Base-by-base conservation (phyloP, 73 alveolate genomes). In the Uronychia binucleata region DNA sequence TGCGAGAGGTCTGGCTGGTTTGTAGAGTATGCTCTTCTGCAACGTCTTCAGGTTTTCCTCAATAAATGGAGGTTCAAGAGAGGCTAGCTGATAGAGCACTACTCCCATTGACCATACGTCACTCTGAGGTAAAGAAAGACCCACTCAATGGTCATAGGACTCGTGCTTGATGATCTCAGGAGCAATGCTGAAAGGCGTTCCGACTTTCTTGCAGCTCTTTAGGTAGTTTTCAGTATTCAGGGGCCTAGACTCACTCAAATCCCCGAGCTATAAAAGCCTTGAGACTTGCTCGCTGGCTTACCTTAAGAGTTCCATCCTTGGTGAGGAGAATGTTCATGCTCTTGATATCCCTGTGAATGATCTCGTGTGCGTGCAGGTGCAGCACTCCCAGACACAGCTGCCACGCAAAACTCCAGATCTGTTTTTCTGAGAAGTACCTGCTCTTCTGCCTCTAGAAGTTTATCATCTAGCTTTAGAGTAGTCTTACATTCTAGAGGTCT, bases 271-370 rank as follows among this genome's bases (percentile, higher is more conserved):
- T 28, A 60, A 82, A 67, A 31, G 34, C 28, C 58, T 86, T n/a
- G n/a, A n/a, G n/a, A n/a, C n/a, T n/a, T n/a, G n/a, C n/a, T n/a
- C n/a, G n/a, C n/a, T n/a, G n/a, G n/a, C n/a, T 86, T 27, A 92
- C 78, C 89, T 92, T 93, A 57, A 93, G 60, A n/a, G 90, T 87
- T 0, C 94, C 93, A 82, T 93, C 96, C 46, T 60, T 67, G 77
- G 90, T 82, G 74, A 91, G 75, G 27, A 90, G 82, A 81, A 93
- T 88, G 84, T 93, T 93, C 90, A 91, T 92, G 30, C 94, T 88
- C 57, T 93, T 93, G 46, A 93, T 88, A 84, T 93, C 98, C 75
- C 98, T 82, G 78, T 93, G 98, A 77, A 90, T 84, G n/a, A 93
- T 80, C 60, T 84, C 79, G 11, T 87, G 84, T 30, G 92, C 79